Conservation (phyloP, 2,329 filamentous ascomycete species). For the Stylonectria norvegica region DNA sequence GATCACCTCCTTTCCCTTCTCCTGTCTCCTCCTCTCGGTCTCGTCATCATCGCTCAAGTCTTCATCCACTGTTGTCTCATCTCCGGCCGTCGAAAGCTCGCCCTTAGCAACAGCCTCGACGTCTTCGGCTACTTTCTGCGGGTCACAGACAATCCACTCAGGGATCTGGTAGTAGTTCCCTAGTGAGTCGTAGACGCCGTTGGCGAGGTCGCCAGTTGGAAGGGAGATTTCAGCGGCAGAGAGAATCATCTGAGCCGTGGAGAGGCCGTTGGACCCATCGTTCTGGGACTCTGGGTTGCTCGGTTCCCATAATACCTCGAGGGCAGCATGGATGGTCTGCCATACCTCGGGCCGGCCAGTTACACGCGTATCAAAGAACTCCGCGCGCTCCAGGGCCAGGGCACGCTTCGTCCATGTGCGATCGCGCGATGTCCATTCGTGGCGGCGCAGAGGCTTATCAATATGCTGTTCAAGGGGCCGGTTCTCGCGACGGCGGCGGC, state of each 20-base stretch:
- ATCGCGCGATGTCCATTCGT: slow-evolving; percentile 62
- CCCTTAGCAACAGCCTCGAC: slow-evolving; percentile 22
- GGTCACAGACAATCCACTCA: slow-evolving; percentile 66
- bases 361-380: slow-evolving; percentile 89
- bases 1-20: slow-evolving; percentile 57
- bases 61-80: slow-evolving; percentile 38
- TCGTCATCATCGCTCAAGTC: slow-evolving; percentile 40
- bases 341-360: slow-evolving; percentile 76
- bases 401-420: slow-evolving; percentile 67
- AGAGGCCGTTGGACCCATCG: slow-evolving; percentile 43
- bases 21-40: slow-evolving; percentile 43
- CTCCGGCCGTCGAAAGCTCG: slow-evolving; percentile 37
- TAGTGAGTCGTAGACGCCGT: slow-evolving; percentile 68
- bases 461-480: slow-evolving; percentile 60
- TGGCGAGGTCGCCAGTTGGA: slow-evolving; percentile 67
- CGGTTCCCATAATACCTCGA: slow-evolving; percentile 64
- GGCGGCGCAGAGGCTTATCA: slow-evolving; percentile 64
- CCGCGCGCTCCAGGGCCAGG: slow-evolving; percentile 67
- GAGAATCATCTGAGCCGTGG: slow-evolving; percentile 75
- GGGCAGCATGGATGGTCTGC: slow-evolving; percentile 66
- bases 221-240: slow-evolving; percentile 73
- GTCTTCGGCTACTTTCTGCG: slow-evolving; percentile 50
- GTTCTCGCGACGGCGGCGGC: slow-evolving; percentile 34
- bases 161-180: slow-evolving; percentile 69
- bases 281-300: slow-evolving; percentile 38